A percentile compares a stretch with the other conserved stretches of the same genome.
Conservation (phyloP, 179 eudicot species). For the Beta macrorhiza region DNA sequence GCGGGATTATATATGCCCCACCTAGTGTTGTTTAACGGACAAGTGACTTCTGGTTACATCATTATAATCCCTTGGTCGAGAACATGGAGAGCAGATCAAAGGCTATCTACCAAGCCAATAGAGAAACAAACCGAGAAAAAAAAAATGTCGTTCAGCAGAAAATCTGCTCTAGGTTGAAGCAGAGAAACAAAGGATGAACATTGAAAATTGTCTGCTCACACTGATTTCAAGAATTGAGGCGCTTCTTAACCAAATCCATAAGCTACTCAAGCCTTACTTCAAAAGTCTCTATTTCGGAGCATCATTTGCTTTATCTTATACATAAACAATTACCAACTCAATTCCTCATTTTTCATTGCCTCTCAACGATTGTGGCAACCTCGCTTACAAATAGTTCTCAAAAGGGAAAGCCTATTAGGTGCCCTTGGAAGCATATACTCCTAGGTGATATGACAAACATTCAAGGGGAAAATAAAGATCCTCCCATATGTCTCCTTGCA, state of each 20-base stretch:
- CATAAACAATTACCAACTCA: background rate
- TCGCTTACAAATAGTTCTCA: background rate
- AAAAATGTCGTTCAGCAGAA: background rate
- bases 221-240: background rate
- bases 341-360: background rate
- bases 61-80: background rate
- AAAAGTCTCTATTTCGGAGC: background rate
- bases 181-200: no score
- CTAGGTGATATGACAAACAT: background rate
- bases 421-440: background rate
- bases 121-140: background rate
- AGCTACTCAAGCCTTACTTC: background rate
- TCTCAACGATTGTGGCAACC: background rate
- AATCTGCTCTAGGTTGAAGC: background rate
- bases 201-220: background rate
- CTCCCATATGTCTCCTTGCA: background rate
- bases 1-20: background rate
- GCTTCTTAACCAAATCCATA: background rate
- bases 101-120: background rate
- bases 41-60: background rate
- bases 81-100: conserved; percentile 1
- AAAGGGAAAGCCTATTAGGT: background rate
- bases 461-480: no score
- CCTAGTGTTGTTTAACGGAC: background rate
- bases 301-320: background rate